Evolutionary conservation across 1,284 basidiomycete species (phyloP), one percentile per base, ranked within the genome.

Genomic region (Leucoagaricus sp.): DNA sequence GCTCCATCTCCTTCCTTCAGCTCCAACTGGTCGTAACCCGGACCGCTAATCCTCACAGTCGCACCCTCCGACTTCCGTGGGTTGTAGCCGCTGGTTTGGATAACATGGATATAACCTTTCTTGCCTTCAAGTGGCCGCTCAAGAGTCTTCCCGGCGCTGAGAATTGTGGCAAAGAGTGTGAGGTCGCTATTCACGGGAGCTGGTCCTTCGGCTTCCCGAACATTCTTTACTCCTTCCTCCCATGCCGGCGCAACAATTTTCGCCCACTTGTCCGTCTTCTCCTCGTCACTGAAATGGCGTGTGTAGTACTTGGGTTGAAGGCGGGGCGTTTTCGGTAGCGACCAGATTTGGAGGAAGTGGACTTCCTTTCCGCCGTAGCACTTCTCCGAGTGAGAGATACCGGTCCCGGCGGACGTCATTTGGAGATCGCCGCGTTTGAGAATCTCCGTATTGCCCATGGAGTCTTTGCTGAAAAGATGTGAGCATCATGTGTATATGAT

Each of bases 341-440:
- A 84, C 94, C 94, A 96, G 63, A 96, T 95, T 69, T 94, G 90
- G 10, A 94, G 79, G 76, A 96, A 94, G 71, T 96, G 89, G 1
- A 87, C 87, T 53, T 82, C 77, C 46, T 78, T 71, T 5, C 67
- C 54, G 25, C 87, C 86, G 63, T 88, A 71, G 2, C 81, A 75
- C 62, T 89, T 82, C 67, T 93, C 90, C 60, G 93, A 94, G 73
- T 94, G 93, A 0, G 85, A 80, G 62, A 95, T 94, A 2, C 93
- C 93, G 0, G 88, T 92, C 8, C 95, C 94, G 0, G 94, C 87
- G 2, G 88, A 91, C 0, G 94, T 97, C 75, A 96, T 86, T 72
- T 98, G 95, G 38, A 98, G 67, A 64, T 94, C 91, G 1, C 95
- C 96, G 13, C 93, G 85, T 66, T 86, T 86, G 67, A 97, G 84